A percentile compares a stretch with the other conserved stretches of the same genome.
Evolutionary conservation across 228 moss, liverwort and hornwort species (phyloP).

Genomic region (Sphagnum fallax): DNA sequence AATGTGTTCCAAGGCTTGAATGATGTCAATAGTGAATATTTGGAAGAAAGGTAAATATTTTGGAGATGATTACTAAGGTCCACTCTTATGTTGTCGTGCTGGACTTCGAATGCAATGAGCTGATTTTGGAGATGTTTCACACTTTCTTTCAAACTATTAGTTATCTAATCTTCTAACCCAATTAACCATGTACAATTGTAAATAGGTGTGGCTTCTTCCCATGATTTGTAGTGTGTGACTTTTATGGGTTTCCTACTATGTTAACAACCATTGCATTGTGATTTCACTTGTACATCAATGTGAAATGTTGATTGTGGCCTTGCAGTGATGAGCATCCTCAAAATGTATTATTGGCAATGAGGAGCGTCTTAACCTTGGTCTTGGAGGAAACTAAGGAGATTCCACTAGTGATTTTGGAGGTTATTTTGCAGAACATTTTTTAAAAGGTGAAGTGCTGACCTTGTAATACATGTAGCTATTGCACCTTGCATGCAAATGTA

Average conservation of each 20-base stretch:
- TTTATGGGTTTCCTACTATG: too few relatives aligned
- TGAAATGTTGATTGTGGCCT: constrained; percentile 4
- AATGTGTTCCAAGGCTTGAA: constrained; percentile 46
- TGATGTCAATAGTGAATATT: constrained; percentile 78
- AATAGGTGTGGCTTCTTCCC: too few relatives aligned
- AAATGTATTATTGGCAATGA: constrained; percentile 88
- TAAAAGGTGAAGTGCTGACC: constrained; percentile 6
- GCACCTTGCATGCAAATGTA: too few relatives aligned
- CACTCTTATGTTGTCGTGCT: constrained; percentile 98
- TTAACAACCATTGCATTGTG: too few relatives aligned
- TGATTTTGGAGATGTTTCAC: constrained; percentile 88
- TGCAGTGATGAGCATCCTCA: constrained; percentile 93
- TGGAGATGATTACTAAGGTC: constrained; percentile 96
- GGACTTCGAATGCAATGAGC: constrained; percentile 96
- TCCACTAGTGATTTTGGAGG: constrained; percentile 73
- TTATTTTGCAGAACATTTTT: constrained; percentile 69
- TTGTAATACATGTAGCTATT: too few relatives aligned
- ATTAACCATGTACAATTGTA: too few relatives aligned
- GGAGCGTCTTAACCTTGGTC: constrained; percentile 89
- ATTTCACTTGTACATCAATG: too few relatives aligned
- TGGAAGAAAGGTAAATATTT: constrained; percentile 75
- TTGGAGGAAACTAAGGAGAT: constrained; percentile 95
- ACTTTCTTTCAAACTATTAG: constrained; percentile 82
- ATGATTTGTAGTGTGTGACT: too few relatives aligned
- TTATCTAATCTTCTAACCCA: constrained; percentile 13